Conservation (phyloP, 352 stramenopile genomes). For the Globisporangium heterothallicum region DNA sequence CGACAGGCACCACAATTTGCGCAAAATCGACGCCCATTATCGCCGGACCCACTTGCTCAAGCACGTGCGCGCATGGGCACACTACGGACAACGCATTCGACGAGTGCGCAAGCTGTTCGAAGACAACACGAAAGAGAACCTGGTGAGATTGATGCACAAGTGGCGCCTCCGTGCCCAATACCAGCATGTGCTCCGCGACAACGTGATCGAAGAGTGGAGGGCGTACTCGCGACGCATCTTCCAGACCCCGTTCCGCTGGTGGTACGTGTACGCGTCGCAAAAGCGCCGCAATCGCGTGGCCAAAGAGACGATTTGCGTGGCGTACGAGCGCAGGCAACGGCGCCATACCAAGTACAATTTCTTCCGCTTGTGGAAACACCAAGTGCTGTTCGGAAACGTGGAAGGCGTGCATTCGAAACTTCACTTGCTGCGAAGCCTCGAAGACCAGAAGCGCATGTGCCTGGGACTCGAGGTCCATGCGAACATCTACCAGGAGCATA, state of each 20-base stretch:
- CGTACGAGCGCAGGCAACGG: conserved; percentile 54
- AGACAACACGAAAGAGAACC: conserved; percentile 39
- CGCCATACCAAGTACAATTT: conserved; percentile 74
- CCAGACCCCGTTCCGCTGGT: conserved; percentile 67
- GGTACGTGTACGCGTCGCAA: conserved; percentile 45
- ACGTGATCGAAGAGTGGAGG: conserved; percentile 51
- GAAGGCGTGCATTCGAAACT: conserved; percentile 63
- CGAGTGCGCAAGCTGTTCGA: conserved; percentile 64
- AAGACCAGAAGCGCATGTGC: conserved; percentile 78
- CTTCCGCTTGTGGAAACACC: conserved; percentile 79
- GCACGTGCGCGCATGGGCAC: conserved; percentile 49
- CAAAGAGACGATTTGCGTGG: conserved; percentile 61
- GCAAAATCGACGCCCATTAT: conserved; percentile 65
- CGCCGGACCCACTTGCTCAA: conserved; percentile 35
- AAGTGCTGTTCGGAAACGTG: conserved; percentile 63
- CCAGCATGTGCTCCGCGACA: conserved; percentile 41
- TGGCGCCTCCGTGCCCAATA: conserved; percentile 56
- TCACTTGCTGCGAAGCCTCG: conserved; percentile 53
- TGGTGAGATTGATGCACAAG: conserved; percentile 29
- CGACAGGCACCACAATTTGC: conserved; percentile 65
- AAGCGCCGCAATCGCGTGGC: conserved; percentile 32
- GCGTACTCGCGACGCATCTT: conserved; percentile 60
- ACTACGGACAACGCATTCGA: conserved; percentile 42
- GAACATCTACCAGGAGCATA: conserved; percentile 51
- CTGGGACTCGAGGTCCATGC: conserved; percentile 59